phyloP scores from a whole-genome alignment of 441 rosid genomes.

The Monsonia emarginata region DNA sequence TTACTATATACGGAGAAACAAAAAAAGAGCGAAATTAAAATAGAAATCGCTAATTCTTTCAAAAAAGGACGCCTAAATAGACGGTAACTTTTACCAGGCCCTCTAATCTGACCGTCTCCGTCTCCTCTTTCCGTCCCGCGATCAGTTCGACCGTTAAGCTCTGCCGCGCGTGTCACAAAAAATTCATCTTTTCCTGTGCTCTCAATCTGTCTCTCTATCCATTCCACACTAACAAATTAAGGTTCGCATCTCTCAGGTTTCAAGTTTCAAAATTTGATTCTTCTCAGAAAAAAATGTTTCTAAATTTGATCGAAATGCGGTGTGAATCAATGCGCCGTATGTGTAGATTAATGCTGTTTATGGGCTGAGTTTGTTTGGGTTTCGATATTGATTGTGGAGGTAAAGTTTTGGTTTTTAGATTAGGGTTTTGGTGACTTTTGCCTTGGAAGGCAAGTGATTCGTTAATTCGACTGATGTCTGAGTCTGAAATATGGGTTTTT shows the following conservation, averaged over 20 bases:
- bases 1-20: no score
- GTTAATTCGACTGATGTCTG: neutral
- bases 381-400: neutral
- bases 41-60: neutral
- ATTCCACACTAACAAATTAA: neutral
- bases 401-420: neutral
- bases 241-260: neutral
- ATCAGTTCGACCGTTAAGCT: neutral
- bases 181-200: neutral
- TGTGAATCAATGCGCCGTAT: neutral
- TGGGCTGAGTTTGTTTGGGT: neutral
- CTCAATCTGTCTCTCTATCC: neutral
- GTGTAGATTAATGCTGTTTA: neutral
- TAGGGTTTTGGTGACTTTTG: neutral
- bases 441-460: neutral
- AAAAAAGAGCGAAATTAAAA: no score
- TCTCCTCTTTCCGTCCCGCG: neutral
- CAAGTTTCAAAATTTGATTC: neutral
- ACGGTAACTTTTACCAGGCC: conserved; percentile 2
- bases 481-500: neutral
- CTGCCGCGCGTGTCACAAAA: neutral
- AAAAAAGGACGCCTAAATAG: conserved; percentile 17
- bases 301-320: neutral
- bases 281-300: neutral
- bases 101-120: neutral